Percentiles rank a stretch among this genome's conserved stretches.
Evolutionary conservation across 352 stramenopile genomes (phyloP).

Genomic region (Thraustochytrium sp.): DNA sequence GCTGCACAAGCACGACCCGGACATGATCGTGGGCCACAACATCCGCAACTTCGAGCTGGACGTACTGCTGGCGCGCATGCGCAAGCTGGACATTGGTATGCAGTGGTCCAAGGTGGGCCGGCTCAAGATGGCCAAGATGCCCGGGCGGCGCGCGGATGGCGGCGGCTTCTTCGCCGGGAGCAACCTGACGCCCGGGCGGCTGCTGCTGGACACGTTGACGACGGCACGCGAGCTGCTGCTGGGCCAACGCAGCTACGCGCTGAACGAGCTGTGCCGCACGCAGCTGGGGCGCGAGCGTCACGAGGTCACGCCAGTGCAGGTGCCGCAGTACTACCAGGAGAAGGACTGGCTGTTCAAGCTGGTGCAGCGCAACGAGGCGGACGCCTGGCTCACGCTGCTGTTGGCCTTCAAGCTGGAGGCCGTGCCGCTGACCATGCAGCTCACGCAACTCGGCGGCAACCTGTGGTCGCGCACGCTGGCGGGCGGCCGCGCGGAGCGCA

Average conservation of each 20-base stretch:
- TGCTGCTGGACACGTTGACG: conserved; percentile 97
- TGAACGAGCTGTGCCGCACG: conserved; percentile 85
- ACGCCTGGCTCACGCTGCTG: conserved; percentile 91
- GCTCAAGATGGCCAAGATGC: conserved; percentile 56
- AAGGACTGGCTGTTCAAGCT: conserved; percentile 75
- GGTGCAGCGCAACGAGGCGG: conserved; percentile 85
- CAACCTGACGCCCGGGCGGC: conserved; percentile 79
- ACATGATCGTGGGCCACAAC: conserved; percentile 97
- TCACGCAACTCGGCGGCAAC: conserved; percentile 97
- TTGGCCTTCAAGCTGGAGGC: conserved; percentile 97
- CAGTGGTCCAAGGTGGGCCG: conserved; percentile 68
- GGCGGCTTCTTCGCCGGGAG: conserved; percentile 61
- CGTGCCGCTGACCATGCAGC: conserved; percentile 91
- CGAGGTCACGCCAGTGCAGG: conserved; percentile 90
- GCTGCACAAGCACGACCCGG: conserved; percentile 91
- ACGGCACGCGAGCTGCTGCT: conserved; percentile 92
- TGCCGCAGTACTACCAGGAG: conserved; percentile 81
- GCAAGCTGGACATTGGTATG: conserved; percentile 74
- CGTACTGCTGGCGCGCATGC: conserved; percentile 88
- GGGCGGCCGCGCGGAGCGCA: conserved; percentile 94
- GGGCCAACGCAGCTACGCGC: conserved; percentile 93
- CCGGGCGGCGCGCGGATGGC: conserved; percentile 47
- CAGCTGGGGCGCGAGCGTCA: conserved; percentile 75
- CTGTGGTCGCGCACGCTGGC: conserved; percentile 93
- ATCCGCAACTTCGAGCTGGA: conserved; percentile 95